Evolutionary conservation across 2,329 filamentous ascomycete genomes (phyloP).

Genomic region (Exutisphaerella laricina): DNA sequence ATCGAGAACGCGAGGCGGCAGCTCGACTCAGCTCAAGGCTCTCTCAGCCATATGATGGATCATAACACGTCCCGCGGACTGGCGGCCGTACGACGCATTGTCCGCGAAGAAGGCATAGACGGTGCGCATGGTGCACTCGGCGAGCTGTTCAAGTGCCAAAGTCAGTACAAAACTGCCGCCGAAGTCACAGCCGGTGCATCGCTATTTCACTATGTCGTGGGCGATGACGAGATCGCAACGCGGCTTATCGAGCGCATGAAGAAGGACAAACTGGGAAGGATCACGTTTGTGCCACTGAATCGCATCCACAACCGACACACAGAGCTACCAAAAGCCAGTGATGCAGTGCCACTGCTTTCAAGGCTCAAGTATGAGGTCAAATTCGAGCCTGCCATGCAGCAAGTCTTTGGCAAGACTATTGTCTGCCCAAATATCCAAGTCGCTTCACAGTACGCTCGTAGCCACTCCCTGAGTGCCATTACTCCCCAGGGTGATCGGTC

Average conservation of each 20-base stretch:
- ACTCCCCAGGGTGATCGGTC: conserved; percentile 92
- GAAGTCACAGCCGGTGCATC: conserved; percentile 90
- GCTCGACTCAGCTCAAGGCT: conserved; percentile 68
- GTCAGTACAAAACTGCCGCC: conserved; percentile 79
- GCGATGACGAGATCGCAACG: conserved; percentile 82
- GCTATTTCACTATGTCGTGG: conserved; percentile 93
- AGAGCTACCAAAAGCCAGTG: conserved; percentile 77
- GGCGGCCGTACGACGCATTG: conserved; percentile 77
- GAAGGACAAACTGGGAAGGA: conserved; percentile 71
- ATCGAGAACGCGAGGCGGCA: conserved; percentile 71
- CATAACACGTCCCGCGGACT: conserved; percentile 79
- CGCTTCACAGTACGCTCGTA: conserved; percentile 84
- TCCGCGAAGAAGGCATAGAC: conserved; percentile 69
- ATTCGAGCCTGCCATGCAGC: conserved; percentile 82
- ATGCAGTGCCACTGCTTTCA: conserved; percentile 79
- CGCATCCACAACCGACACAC: conserved; percentile 64
- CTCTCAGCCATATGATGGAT: conserved; percentile 81
- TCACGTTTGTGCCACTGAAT: conserved; percentile 93
- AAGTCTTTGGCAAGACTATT: conserved; percentile 93
- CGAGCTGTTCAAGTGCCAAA: conserved; percentile 81
- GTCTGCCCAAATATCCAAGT: conserved; percentile 86
- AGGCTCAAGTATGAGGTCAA: conserved; percentile 73
- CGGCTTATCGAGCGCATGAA: conserved; percentile 74
- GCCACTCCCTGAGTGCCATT: conserved; percentile 85
- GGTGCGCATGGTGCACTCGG: conserved; percentile 90